phyloP scores from a whole-genome alignment of 2,329 filamentous ascomycete species.

The Cordyceps cicadae region DNA sequence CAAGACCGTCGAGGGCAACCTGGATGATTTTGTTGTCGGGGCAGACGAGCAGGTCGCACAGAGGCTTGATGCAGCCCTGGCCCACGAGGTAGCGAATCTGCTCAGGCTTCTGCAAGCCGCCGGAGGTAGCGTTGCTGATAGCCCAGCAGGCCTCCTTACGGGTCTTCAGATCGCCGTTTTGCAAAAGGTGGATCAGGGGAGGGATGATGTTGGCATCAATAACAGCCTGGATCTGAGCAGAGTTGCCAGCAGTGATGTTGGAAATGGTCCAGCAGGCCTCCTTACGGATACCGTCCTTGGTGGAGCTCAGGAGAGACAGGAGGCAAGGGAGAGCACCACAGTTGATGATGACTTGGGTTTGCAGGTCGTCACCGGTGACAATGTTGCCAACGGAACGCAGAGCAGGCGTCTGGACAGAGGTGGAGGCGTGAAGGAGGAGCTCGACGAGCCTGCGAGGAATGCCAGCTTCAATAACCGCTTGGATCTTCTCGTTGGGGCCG shows the following conservation, averaged over 20 bases:
- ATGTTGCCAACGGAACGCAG: constrained; percentile 98
- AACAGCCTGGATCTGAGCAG: constrained; percentile 91
- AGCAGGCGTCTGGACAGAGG: constrained; percentile 94
- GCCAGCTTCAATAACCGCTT: constrained; percentile 95
- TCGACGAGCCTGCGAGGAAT: constrained; percentile 95
- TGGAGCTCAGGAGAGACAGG: constrained; percentile 88
- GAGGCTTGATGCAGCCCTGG: constrained; percentile 92
- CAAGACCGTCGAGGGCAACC: constrained; percentile 90
- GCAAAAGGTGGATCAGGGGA: constrained; percentile 88
- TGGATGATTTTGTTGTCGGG: constrained; percentile 99
- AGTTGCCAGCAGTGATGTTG: constrained; percentile 97
- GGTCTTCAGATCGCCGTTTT: constrained; percentile 97
- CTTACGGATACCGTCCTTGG: constrained; percentile 98
- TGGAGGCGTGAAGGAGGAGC: constrained; percentile 95
- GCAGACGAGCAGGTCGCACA: constrained; percentile 90
- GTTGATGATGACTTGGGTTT: constrained; percentile 99
- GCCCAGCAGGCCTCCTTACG: constrained; percentile 99
- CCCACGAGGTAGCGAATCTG: constrained; percentile 93
- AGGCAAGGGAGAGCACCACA: constrained; percentile 87
- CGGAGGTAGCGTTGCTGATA: constrained; percentile 96
- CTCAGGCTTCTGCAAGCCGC: constrained; percentile 95
- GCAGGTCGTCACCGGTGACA: constrained; percentile 94
- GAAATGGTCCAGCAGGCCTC: constrained; percentile 99
- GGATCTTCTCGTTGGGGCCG: constrained; percentile 97
- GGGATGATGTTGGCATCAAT: constrained; percentile 96